Conservation (phyloP, 257 asterid genomes). For the Solanum sparsipilum region DNA sequence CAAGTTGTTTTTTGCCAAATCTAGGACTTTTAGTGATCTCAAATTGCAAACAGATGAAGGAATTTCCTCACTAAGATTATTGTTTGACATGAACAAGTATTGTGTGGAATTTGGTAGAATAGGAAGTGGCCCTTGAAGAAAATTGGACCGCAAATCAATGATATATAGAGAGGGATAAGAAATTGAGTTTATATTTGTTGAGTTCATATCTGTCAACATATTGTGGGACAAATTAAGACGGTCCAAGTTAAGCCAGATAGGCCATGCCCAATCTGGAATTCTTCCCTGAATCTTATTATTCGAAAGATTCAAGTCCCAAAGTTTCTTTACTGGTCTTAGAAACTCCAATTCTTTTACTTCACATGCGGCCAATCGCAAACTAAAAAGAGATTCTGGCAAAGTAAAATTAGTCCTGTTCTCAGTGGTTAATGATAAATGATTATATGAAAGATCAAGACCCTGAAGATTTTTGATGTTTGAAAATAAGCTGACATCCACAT, state of each 20-base stretch:
- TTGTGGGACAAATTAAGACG: neutral
- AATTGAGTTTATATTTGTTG: neutral
- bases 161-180: neutral
- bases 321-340: neutral
- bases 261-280: neutral
- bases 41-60: neutral
- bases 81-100: neutral
- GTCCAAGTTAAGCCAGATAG: neutral
- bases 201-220: neutral
- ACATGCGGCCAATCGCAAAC: neutral
- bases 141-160: neutral
- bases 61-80: neutral
- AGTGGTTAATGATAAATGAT: neutral
- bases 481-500: neutral
- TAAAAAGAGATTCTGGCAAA: neutral
- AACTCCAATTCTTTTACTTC: neutral
- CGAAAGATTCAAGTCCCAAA: neutral
- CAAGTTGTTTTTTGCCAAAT: neutral
- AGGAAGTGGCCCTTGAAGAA: neutral
- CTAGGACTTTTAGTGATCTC: neutral
- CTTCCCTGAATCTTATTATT: neutral
- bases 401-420: neutral
- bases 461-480: neutral
- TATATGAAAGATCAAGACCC: neutral
- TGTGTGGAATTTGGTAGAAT: neutral